Percentiles rank a stretch among this genome's conserved stretches.
These are phyloP conservation scores for Elsinoe necatrix DNA, from an alignment of 2,329 filamentous ascomycete species.

Conservation along the genomic window DNA sequence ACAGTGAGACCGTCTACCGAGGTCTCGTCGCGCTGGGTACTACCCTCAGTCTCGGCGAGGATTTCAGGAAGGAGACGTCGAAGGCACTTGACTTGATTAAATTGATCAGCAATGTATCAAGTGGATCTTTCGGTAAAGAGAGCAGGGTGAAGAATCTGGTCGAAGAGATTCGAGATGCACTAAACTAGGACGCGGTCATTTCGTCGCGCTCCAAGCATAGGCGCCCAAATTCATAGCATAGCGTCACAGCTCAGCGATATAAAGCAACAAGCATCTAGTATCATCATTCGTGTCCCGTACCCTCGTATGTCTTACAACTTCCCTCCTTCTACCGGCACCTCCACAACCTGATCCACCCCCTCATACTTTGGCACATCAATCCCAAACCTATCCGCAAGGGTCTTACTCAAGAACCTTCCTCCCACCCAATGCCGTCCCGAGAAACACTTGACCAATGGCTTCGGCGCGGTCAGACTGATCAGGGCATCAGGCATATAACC, in stretches of 20 bases:
- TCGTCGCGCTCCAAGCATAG: background rate
- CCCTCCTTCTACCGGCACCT: conserved; percentile 46
- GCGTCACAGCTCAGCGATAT: conserved; percentile 3
- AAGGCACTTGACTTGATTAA: conserved; percentile 51
- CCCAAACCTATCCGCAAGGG: conserved; percentile 75
- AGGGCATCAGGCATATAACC: conserved; percentile 72
- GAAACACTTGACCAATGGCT: conserved; percentile 79
- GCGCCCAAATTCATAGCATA: background rate
- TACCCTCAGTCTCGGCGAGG: conserved; percentile 53
- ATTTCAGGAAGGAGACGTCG: conserved; percentile 51
- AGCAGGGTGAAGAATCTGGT: conserved; percentile 53
- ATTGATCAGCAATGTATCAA: conserved; percentile 37
- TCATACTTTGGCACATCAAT: conserved; percentile 75
- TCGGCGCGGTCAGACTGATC: conserved; percentile 86
- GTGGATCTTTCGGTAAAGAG: conserved; percentile 49
- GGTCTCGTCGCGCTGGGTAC: conserved; percentile 78
- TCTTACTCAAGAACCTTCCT: conserved; percentile 73
- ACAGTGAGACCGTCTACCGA: conserved; percentile 77
- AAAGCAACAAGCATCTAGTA: background rate
- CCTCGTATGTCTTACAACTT: conserved; percentile 41
- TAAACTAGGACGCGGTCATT: conserved; percentile 22
- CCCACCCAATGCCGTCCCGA: conserved; percentile 85
- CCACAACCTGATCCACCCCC: conserved; percentile 82
- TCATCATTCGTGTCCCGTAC: too few species aligned
- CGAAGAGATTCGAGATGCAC: conserved; percentile 48